Evolutionary conservation across 768 basidiomycete genomes (phyloP).

Genomic region (Lactarius sanguifluus): DNA sequence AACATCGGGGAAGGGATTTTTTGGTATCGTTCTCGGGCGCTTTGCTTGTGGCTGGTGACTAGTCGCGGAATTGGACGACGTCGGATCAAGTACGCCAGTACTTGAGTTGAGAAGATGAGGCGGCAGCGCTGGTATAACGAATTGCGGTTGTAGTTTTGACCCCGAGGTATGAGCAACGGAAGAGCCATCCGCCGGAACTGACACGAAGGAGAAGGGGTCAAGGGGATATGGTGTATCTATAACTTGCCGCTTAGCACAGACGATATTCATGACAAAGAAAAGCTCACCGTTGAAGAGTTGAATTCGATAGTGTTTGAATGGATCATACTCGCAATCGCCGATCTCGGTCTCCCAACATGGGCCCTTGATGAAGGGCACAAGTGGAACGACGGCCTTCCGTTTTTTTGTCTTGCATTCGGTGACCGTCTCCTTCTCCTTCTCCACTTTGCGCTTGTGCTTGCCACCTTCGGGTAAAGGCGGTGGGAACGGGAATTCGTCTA

Average conservation of each 20-base stretch:
- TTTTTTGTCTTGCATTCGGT: constrained; percentile 74
- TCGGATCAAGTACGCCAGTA: constrained; percentile 20
- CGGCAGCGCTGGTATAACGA: constrained; percentile 45
- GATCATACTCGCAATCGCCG: constrained; percentile 64
- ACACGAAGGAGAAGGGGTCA: constrained; percentile 76
- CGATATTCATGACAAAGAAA: background rate
- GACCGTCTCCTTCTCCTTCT: constrained; percentile 46
- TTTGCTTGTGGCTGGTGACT: constrained; percentile 32
- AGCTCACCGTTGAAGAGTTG: constrained; percentile 80
- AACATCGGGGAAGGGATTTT: constrained; percentile 65
- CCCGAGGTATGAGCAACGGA: constrained; percentile 26
- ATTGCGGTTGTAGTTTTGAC: constrained; percentile 36
- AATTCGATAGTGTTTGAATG: constrained; percentile 73
- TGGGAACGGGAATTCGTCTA: constrained; percentile 38
- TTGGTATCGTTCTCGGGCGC: constrained; percentile 38
- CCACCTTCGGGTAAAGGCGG: constrained; percentile 35
- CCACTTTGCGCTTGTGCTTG: constrained; percentile 67
- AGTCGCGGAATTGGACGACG: constrained; percentile 22
- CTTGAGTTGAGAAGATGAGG: constrained; percentile 28
- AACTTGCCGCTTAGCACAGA: background rate
- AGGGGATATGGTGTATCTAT: constrained; percentile 71
- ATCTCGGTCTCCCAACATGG: constrained; percentile 76
- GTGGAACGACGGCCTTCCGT: constrained; percentile 71
- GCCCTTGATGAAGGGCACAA: constrained; percentile 80
- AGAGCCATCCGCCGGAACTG: constrained; percentile 43